phyloP scores from a whole-genome alignment of 306 rosid species.

The Adenanthera pavonina region DNA sequence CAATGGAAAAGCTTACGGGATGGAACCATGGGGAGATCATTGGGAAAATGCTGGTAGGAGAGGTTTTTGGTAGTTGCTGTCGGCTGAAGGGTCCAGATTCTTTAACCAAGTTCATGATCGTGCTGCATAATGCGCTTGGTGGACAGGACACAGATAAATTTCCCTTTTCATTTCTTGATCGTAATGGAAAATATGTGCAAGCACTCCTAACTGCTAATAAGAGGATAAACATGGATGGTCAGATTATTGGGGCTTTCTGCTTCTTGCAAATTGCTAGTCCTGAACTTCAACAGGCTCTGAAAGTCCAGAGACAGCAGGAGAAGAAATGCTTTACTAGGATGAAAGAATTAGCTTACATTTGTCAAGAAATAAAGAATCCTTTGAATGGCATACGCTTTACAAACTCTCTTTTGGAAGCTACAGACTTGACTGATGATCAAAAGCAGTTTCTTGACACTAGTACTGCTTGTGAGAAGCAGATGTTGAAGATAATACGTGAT shows the following conservation, averaged over 20 bases:
- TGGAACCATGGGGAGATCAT: constrained; percentile 75
- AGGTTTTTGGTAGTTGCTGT: constrained; percentile 91
- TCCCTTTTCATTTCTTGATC: constrained; percentile 78
- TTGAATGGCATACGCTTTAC: constrained; percentile 91
- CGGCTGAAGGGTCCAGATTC: constrained; percentile 88
- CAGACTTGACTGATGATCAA: constrained; percentile 89
- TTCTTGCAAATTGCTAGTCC: constrained; percentile 88
- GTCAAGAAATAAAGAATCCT: constrained; percentile 94
- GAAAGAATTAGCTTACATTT: constrained; percentile 93
- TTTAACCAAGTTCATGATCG: constrained; percentile 92
- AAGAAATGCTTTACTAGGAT: constrained; percentile 72
- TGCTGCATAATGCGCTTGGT: constrained; percentile 88
- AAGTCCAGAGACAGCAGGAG: constrained; percentile 85
- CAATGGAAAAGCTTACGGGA: constrained; percentile 96
- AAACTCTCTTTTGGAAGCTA: constrained; percentile 89
- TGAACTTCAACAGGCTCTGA: constrained; percentile 85
- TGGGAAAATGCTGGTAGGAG: constrained; percentile 95
- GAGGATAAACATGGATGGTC: constrained; percentile 81
- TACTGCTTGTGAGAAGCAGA: constrained; percentile 94
- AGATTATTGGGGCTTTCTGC: constrained; percentile 92
- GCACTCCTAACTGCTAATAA: constrained; percentile 91
- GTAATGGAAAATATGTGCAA: constrained; percentile 76
- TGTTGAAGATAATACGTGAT: constrained; percentile 77
- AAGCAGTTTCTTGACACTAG: constrained; percentile 93
- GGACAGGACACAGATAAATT: constrained; percentile 83